Base-by-base conservation (phyloP, 2,329 filamentous ascomycete genomes). In the Chrysosporium queenslandicum region DNA sequence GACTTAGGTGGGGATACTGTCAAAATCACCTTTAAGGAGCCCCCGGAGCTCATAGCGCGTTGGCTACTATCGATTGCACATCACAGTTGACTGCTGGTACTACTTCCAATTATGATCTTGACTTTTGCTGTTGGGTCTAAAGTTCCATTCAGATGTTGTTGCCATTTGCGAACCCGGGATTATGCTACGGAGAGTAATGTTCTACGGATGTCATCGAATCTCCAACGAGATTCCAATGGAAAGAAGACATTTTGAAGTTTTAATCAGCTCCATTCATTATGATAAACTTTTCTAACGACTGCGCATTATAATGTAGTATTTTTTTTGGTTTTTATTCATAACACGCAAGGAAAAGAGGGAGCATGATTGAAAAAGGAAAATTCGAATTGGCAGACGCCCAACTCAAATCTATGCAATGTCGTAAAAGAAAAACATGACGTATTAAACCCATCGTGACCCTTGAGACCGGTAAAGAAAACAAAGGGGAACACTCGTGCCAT, bases 391-490 rank as follows among this genome's bases (percentile, higher is more conserved):
- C 32, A 36, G 39, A 50, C 46, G 46, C 52, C 52, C 46, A 50
- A 50, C 40, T 46, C 52, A 50, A 54, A 54, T 54, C 46, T 50
- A 54, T 54, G 52, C 52, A 54, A 45, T 41, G 42, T 46, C 30
- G 32, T 46, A 21, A 46, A 46, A 45, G 16, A 39, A 52, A 41
- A 46, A n/a, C n/a, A n/a, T n/a, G n/a, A n/a, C n/a, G n/a, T n/a
- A n/a, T 27, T 46, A 47, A 14, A 43, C 50, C 50, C 50, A 46
- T 52, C 25, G 27, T 40, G 27, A 52, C 50, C 50, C 32, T 32
- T 40, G 14, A 46, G 18, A 47, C 42, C 32, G n/a, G 18, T 32
- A 42, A 40, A 46, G 40, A 46, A 46, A 51, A 37, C 37, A 43
- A 5, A n/a, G 30, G 34, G 46, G 23, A 49, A 20, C 36, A 49